A percentile compares a stretch with the other conserved stretches of the same genome.
phyloP scores from a whole-genome alignment of 2,329 filamentous ascomycete genomes.

The Fusarium piperis region DNA sequence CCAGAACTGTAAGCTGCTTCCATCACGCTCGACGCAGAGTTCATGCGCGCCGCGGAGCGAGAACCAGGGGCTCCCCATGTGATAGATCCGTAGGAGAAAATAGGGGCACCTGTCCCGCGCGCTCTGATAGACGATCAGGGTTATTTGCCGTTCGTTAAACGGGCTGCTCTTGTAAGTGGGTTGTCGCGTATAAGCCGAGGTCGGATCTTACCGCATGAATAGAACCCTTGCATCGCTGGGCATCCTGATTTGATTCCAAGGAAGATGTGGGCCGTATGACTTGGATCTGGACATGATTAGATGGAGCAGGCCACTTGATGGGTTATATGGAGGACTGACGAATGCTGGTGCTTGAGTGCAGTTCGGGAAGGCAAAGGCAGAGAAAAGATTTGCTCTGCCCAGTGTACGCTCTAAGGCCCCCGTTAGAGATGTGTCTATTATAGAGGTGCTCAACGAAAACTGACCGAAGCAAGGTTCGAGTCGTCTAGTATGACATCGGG shows the following conservation, averaged over 20 bases:
- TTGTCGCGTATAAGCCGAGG: neutral
- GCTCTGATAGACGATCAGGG: slow-evolving; percentile 62
- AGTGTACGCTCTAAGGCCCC: slow-evolving; percentile 59
- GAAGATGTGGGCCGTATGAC: slow-evolving; percentile 57
- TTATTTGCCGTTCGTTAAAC: slow-evolving; percentile 65
- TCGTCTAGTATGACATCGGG: slow-evolving; percentile 47
- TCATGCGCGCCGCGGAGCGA: slow-evolving; percentile 64
- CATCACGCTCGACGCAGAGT: slow-evolving; percentile 61
- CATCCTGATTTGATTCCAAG: slow-evolving; percentile 56
- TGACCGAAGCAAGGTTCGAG: slow-evolving; percentile 28
- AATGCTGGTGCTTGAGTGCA: slow-evolving; percentile 54
- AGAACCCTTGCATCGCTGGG: slow-evolving; percentile 60
- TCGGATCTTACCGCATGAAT: slow-evolving; percentile 59
- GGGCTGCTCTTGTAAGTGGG: slow-evolving; percentile 49
- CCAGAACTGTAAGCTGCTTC: slow-evolving; percentile 59
- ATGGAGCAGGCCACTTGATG: neutral
- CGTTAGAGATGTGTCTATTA: slow-evolving; percentile 8
- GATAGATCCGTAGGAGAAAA: slow-evolving; percentile 57
- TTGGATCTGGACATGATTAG: slow-evolving; percentile 50
- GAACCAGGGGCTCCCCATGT: slow-evolving; percentile 55
- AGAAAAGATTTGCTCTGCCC: slow-evolving; percentile 70
- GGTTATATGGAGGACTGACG: slow-evolving; percentile 35
- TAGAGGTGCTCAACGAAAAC: neutral
- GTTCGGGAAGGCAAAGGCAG: slow-evolving; percentile 62
- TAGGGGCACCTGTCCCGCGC: slow-evolving; percentile 55